Evolutionary conservation across 208 protist genomes (phyloP).

Genomic region (Trypanosoma vivax): DNA sequence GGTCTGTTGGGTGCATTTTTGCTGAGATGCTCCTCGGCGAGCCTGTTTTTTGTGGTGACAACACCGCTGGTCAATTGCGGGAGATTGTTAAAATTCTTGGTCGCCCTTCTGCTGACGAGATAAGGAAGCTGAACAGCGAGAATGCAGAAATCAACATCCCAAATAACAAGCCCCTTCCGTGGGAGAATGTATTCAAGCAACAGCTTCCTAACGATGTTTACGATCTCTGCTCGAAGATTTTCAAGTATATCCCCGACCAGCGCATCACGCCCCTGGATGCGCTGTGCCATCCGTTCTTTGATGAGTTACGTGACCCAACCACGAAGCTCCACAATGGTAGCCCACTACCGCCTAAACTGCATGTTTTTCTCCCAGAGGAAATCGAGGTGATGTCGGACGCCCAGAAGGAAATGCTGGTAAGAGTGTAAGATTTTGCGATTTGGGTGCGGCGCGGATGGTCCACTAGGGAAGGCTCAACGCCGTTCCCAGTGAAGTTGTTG

Average conservation of each 20-base stretch:
- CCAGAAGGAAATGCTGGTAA: constrained; percentile 46
- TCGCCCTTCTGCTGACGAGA: constrained; percentile 76
- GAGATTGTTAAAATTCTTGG: constrained; percentile 96
- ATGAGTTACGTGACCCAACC: constrained; percentile 90
- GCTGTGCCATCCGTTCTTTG: constrained; percentile 97
- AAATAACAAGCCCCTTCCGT: constrained; percentile 44
- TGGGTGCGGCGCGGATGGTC: not conserved
- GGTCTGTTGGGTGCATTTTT: constrained; percentile 99
- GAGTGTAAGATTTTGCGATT: constrained; percentile 1
- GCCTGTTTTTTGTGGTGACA: constrained; percentile 98
- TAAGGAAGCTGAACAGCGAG: constrained; percentile 59
- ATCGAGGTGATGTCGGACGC: constrained; percentile 50
- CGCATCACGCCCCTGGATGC: constrained; percentile 87
- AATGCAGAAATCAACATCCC: constrained; percentile 42
- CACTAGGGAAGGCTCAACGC: not conserved
- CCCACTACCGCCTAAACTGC: constrained; percentile 59
- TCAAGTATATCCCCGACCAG: constrained; percentile 91
- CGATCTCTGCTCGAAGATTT: constrained; percentile 90
- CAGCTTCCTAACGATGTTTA: constrained; percentile 70
- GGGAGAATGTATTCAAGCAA: constrained; percentile 56
- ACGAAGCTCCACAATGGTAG: constrained; percentile 68
- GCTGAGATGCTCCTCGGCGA: constrained; percentile 99
- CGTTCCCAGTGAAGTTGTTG: not conserved
- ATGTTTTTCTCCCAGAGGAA: constrained; percentile 56
- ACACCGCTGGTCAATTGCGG: constrained; percentile 98